Evolutionary conservation across 140 eudicot genomes (phyloP).

Genomic region (Bidens hawaiensis): DNA sequence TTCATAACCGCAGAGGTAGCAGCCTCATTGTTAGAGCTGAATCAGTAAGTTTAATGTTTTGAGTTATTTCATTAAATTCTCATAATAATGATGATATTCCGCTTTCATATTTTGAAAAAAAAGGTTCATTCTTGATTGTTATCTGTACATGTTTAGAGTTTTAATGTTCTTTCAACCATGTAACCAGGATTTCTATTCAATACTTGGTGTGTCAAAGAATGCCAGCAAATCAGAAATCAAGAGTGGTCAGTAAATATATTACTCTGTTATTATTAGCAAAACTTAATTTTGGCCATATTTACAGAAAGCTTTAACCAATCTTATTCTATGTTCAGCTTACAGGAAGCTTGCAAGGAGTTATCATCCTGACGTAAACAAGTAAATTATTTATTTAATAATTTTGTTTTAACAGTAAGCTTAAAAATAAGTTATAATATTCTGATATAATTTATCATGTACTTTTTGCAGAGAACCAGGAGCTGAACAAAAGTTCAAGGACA

Average conservation of each 20-base stretch:
- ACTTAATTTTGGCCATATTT: background rate
- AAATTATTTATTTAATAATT: conserved; percentile 25
- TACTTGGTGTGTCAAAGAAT: conserved; percentile 81
- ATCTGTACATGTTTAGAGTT: background rate
- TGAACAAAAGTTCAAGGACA: conserved; percentile 86
- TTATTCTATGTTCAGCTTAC: conserved; percentile 57
- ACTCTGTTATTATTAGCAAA: background rate
- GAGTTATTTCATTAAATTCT: background rate
- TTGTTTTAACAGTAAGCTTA: background rate
- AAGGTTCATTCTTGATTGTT: background rate
- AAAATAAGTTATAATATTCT: too few species aligned
- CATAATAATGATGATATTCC: background rate
- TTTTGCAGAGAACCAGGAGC: conserved; percentile 84
- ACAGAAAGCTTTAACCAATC: background rate
- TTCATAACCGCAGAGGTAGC: conserved; percentile 45
- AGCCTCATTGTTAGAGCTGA: conserved; percentile 76
- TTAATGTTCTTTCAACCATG: background rate
- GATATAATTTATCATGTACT: background rate
- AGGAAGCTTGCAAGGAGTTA: conserved; percentile 96
- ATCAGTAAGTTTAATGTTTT: conserved; percentile 42
- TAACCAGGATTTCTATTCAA: conserved; percentile 74
- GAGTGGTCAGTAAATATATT: conserved; percentile 58
- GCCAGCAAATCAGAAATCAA: conserved; percentile 86
- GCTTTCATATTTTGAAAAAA: background rate
- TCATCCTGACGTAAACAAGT: conserved; percentile 99